These are phyloP conservation scores for Trichoderma arundinaceum DNA, from an alignment of 2,329 filamentous ascomycete species.

Conservation along the genomic window DNA sequence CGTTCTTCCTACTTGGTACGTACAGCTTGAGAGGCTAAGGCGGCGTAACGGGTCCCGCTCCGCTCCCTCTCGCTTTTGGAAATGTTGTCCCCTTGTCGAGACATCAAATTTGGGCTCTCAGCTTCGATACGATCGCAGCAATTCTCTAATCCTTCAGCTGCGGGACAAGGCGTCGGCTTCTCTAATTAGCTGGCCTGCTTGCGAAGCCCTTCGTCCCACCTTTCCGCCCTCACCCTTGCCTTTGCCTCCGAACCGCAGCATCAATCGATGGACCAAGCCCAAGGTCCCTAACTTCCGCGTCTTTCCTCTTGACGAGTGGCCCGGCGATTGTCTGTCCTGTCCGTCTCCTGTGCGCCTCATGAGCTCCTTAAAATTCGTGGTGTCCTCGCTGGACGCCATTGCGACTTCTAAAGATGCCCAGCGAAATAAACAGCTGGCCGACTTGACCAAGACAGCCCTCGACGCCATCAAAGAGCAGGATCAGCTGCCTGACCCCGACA, in stretches of 20 bases:
- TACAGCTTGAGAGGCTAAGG: constrained; percentile 11
- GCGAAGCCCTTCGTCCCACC: constrained; percentile 1
- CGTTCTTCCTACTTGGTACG: constrained; percentile 15
- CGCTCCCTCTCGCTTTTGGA: constrained; percentile 29
- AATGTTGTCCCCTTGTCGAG: constrained; percentile 32
- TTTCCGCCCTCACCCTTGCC: constrained; percentile 1
- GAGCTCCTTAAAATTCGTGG: constrained; percentile 95
- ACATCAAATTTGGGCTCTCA: constrained; percentile 2
- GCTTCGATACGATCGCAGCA: constrained; percentile 17
- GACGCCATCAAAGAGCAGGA: constrained; percentile 86
- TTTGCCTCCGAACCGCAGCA: constrained; percentile 21
- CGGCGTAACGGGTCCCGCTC: constrained; percentile 30
- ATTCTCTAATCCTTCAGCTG: constrained; percentile 6
- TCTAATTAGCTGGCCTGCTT: constrained; percentile 14
- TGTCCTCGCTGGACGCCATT: constrained; percentile 91
- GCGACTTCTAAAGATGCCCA: constrained; percentile 88
- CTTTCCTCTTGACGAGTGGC: constrained; percentile 24
- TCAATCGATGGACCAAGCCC: constrained; percentile 32
- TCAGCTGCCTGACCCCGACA: constrained; percentile 83
- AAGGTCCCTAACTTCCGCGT: constrained; percentile 30
- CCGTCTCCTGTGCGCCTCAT: constrained; percentile 56
- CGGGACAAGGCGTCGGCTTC: constrained; percentile 19
- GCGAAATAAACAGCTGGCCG: constrained; percentile 81
- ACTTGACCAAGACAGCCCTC: constrained; percentile 80
- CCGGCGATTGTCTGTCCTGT: constrained; percentile 27